Conservation (phyloP, 345 rosid genomes). For the Dovyalis caffra region DNA sequence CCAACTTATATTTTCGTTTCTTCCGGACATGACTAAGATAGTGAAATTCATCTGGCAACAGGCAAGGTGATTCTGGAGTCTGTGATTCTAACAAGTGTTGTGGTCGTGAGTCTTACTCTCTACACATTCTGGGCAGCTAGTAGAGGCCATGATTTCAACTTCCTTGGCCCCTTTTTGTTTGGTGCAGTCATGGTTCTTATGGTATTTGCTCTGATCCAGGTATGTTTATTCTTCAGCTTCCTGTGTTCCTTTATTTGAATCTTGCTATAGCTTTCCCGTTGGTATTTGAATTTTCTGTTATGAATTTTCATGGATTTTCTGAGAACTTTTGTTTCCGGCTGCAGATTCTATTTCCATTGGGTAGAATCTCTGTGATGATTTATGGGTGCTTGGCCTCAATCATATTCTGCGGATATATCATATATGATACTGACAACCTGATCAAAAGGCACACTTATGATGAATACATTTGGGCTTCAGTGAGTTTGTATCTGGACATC, state of each 20-base stretch:
- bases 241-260: not conserved
- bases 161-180: slow-evolving; percentile 89
- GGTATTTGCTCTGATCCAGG: slow-evolving; percentile 79
- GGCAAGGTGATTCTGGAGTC: slow-evolving; percentile 82
- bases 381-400: slow-evolving; percentile 75
- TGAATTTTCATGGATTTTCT: not conserved
- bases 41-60: slow-evolving; percentile 23
- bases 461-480: slow-evolving; percentile 88
- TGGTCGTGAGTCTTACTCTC: slow-evolving; percentile 72
- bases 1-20: too few species aligned
- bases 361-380: slow-evolving; percentile 70
- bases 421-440: slow-evolving; percentile 81
- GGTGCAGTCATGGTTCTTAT: slow-evolving; percentile 65
- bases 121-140: slow-evolving; percentile 96
- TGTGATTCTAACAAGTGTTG: slow-evolving; percentile 65
- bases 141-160: slow-evolving; percentile 84
- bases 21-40: not conserved
- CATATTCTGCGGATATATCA: slow-evolving; percentile 80
- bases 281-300: not conserved
- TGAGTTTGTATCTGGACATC: slow-evolving; percentile 70
- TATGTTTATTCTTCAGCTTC: slow-evolving; percentile 3
- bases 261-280: not conserved
- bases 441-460: slow-evolving; percentile 81
- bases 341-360: slow-evolving; percentile 78
- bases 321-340: slow-evolving; percentile 15